phyloP scores from a whole-genome alignment of 345 rosid species.

The Gossypium stocksii region DNA sequence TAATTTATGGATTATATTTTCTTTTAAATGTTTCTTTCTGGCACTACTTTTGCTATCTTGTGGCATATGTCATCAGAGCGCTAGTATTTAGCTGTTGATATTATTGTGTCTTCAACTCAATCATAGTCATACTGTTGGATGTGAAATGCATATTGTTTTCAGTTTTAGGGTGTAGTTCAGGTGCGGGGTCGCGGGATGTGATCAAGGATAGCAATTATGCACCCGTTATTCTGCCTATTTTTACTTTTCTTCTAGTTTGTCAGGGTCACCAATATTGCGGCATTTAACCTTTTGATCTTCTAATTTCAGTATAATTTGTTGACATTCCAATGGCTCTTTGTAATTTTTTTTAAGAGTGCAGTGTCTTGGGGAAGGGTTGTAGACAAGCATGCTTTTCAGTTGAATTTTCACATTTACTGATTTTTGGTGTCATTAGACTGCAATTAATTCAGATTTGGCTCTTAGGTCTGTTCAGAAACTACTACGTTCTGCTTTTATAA shows the following conservation, averaged over 20 bases:
- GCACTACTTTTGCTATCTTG: background rate
- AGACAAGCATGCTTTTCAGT: background rate
- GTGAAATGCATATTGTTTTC: background rate
- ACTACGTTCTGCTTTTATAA: constrained; percentile 1
- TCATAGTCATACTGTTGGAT: background rate
- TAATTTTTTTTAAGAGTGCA: background rate
- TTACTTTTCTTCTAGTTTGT: background rate
- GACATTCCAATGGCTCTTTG: background rate
- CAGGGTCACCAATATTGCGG: background rate
- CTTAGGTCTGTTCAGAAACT: background rate
- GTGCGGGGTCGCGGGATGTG: background rate
- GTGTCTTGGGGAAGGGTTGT: background rate
- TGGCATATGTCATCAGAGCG: background rate
- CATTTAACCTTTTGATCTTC: background rate
- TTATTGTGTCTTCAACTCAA: background rate
- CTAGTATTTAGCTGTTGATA: constrained; percentile 1
- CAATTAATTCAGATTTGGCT: background rate
- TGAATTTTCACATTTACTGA: background rate
- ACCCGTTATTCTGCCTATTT: background rate
- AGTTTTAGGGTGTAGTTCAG: background rate
- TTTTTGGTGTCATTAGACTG: background rate
- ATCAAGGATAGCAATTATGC: background rate
- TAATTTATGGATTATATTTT: background rate
- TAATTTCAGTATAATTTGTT: background rate
- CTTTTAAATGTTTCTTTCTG: background rate